Conservation (phyloP, 2,329 filamentous ascomycete genomes). For the Beauveria brongniartii region DNA sequence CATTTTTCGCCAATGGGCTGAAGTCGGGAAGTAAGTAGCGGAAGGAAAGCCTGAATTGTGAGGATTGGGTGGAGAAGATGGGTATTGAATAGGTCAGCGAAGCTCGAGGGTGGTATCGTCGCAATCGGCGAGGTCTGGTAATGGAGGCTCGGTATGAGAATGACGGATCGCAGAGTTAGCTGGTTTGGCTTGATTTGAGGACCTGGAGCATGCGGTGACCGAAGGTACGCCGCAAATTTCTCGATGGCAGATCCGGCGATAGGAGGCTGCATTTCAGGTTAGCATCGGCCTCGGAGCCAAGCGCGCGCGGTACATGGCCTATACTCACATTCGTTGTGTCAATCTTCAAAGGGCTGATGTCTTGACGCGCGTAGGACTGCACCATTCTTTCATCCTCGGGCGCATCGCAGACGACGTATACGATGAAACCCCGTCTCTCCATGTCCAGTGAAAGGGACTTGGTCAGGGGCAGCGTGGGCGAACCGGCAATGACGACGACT, state of each 20-base stretch:
- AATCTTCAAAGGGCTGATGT: conserved; percentile 74
- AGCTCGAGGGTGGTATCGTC: conserved; percentile 72
- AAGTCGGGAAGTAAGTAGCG: conserved; percentile 59
- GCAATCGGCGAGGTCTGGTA: conserved; percentile 80
- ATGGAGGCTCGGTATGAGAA: conserved; percentile 73
- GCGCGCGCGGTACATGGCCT: neutral
- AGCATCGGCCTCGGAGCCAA: neutral
- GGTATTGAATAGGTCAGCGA: conserved; percentile 86
- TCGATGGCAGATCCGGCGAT: conserved; percentile 61
- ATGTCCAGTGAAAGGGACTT: conserved; percentile 77
- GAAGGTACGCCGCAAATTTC: conserved; percentile 63
- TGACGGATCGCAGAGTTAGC: conserved; percentile 67
- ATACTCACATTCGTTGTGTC: conserved; percentile 69
- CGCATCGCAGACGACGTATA: conserved; percentile 83
- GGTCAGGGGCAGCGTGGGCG: conserved; percentile 74
- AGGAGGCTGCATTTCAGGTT: conserved; percentile 44
- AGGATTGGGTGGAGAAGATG: conserved; percentile 85
- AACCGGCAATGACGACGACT: conserved; percentile 83
- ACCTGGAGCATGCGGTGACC: conserved; percentile 66
- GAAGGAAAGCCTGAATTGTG: conserved; percentile 82
- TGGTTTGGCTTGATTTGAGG: conserved; percentile 68
- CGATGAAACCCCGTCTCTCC: conserved; percentile 85
- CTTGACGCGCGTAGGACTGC: conserved; percentile 65
- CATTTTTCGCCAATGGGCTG: conserved; percentile 42
- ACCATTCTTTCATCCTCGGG: conserved; percentile 77